A percentile compares a stretch with the other conserved stretches of the same genome.
phyloP scores from a whole-genome alignment of 306 rosid genomes.

The Arachis hypogaea region DNA sequence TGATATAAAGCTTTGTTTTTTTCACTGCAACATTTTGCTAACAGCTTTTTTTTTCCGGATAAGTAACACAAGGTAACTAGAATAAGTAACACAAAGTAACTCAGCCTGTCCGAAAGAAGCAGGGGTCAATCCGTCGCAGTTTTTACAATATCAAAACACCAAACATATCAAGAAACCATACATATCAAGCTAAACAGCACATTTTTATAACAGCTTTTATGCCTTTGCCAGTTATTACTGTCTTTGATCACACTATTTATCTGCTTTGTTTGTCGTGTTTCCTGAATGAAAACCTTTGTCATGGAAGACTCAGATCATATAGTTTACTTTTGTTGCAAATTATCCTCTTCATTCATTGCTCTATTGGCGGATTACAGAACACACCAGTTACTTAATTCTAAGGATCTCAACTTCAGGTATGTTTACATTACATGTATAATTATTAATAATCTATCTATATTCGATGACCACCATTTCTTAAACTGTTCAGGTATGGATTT shows the following conservation, averaged over 20 bases:
- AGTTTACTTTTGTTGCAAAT: neutral
- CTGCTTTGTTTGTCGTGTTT: neutral
- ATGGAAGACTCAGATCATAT: conserved; percentile 5
- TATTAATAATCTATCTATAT: neutral
- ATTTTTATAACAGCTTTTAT: neutral
- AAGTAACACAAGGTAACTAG: too few relatives aligned
- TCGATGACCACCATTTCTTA: neutral
- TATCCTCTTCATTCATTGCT: neutral
- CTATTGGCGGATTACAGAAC: neutral
- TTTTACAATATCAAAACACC: too few relatives aligned
- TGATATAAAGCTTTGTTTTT: neutral
- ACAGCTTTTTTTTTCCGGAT: neutral
- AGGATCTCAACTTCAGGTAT: neutral
- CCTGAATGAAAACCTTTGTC: neutral
- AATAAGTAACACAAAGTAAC: too few relatives aligned
- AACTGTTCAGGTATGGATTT: neutral
- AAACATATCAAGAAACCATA: too few relatives aligned
- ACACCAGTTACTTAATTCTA: neutral
- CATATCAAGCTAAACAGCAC: too few relatives aligned
- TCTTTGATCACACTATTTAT: neutral
- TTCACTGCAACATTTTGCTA: neutral
- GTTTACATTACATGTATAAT: neutral
- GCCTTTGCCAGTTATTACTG: too few relatives aligned
- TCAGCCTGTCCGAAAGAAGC: too few relatives aligned
- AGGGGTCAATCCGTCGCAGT: too few relatives aligned